These are phyloP conservation scores for Spergularia bocconei DNA, from an alignment of 148 eudicot species.

Conservation along the genomic window DNA sequence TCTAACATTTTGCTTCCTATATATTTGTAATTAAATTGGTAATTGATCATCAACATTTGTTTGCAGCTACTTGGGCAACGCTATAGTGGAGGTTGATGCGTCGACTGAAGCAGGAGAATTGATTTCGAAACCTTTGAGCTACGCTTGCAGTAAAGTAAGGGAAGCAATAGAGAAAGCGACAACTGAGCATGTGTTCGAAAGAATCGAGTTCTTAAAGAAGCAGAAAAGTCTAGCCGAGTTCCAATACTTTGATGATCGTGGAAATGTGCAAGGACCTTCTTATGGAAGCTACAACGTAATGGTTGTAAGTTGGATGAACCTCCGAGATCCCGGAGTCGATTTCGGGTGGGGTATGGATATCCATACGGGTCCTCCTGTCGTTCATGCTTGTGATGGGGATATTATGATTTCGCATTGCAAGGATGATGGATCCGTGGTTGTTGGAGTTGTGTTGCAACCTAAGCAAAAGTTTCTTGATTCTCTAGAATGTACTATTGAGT, in stretches of 20 bases:
- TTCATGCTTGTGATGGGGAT: neutral
- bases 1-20: no score
- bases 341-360: constrained; percentile 4
- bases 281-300: no score
- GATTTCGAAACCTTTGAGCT: neutral
- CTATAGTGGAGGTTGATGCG: neutral
- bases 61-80: constrained; percentile 17
- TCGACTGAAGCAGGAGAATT: neutral
- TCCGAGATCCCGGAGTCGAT: neutral
- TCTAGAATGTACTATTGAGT: no score
- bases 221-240: neutral
- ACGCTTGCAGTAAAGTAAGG: neutral
- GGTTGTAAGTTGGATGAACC: neutral
- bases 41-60: no score
- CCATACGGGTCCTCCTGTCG: neutral
- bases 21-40: no score
- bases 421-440: neutral
- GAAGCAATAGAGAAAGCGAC: neutral
- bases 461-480: neutral
- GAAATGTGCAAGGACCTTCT: neutral
- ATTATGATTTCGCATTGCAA: neutral
- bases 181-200: neutral
- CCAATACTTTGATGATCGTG: constrained; percentile 2
- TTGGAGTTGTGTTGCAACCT: neutral
- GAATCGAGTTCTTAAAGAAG: neutral